Percentiles rank a stretch among this genome's conserved stretches.
Evolutionary conservation across 805 yeast genomes (phyloP).

Genomic region (Hyphopichia homilentoma): DNA sequence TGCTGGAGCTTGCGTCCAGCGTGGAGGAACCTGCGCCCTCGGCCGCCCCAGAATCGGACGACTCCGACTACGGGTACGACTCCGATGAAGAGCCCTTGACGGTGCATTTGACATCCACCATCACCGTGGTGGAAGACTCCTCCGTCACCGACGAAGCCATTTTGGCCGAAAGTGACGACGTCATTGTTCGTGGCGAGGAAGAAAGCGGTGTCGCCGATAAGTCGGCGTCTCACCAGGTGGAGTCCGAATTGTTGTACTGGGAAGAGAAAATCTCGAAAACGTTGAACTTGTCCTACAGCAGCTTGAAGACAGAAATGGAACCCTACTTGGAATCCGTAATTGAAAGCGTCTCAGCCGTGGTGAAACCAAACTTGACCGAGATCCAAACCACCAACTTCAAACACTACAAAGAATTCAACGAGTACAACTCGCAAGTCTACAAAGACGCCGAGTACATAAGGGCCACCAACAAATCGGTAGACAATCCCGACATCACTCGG

Average conservation of each 20-base stretch:
- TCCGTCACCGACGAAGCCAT: neutral
- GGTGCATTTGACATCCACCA: conserved; percentile 20
- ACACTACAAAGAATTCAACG: conserved; percentile 27
- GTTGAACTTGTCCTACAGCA: conserved; percentile 28
- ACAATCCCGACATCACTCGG: conserved; percentile 18
- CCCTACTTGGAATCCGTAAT: conserved; percentile 21
- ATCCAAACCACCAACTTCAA: conserved; percentile 26
- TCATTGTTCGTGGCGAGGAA: neutral
- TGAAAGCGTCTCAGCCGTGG: conserved; percentile 19
- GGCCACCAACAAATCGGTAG: conserved; percentile 6
- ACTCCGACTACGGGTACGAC: conserved; percentile 6
- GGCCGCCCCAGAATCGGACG: no score
- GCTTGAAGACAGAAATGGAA: conserved; percentile 28
- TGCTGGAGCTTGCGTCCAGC: conserved; percentile 1
- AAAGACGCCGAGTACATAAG: conserved; percentile 1
- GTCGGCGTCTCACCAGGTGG: conserved; percentile 14
- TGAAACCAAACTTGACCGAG: conserved; percentile 22
- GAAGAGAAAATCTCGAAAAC: conserved; percentile 30
- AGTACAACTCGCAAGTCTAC: conserved; percentile 26
- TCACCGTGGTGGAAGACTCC: conserved; percentile 8
- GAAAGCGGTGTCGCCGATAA: neutral
- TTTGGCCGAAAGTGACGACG: conserved; percentile 2
- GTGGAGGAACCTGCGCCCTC: neutral
- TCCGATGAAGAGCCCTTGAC: conserved; percentile 17
- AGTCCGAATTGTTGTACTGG: conserved; percentile 31